Evolutionary conservation across 805 yeast genomes (phyloP).

Genomic region (Candida adriatica): DNA sequence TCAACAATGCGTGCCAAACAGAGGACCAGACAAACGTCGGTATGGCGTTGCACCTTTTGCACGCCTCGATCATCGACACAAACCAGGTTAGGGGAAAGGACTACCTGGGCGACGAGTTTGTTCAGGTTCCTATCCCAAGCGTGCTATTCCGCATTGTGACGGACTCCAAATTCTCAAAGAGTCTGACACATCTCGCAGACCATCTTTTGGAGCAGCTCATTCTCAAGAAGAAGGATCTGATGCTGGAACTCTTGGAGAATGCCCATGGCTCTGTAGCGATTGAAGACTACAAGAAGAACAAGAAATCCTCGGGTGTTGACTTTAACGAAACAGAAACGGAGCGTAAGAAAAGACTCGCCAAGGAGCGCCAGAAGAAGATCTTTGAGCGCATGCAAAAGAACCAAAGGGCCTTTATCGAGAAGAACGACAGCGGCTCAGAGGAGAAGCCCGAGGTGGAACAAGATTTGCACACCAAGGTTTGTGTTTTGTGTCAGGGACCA

Average conservation of each 20-base stretch:
- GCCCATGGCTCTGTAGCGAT: conserved; percentile 54
- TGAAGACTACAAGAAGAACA: conserved; percentile 40
- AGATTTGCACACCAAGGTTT: conserved; percentile 24
- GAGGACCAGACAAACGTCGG: conserved; percentile 50
- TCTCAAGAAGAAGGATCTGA: conserved; percentile 36
- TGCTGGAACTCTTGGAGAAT: conserved; percentile 44
- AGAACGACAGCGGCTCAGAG: conserved; percentile 37
- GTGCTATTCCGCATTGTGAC: conserved; percentile 46
- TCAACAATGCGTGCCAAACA: conserved; percentile 44
- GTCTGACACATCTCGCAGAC: conserved; percentile 49
- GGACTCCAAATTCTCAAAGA: conserved; percentile 40
- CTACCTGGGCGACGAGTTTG: conserved; percentile 37
- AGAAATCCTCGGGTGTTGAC: conserved; percentile 31
- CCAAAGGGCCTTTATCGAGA: conserved; percentile 66
- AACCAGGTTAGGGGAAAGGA: conserved; percentile 34
- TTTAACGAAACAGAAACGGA: conserved; percentile 49
- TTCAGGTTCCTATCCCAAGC: conserved; percentile 33
- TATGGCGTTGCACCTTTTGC: conserved; percentile 59
- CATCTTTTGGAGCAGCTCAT: conserved; percentile 45
- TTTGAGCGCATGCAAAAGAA: conserved; percentile 61
- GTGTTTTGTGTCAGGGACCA: conserved; percentile 56
- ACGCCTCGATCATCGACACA: conserved; percentile 53
- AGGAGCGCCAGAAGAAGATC: conserved; percentile 54
- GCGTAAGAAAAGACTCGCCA: conserved; percentile 48
- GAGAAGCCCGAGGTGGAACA: conserved; percentile 16